Evolutionary conservation across 140 eudicot species (phyloP).

Genomic region (Oenanthe javanica): DNA sequence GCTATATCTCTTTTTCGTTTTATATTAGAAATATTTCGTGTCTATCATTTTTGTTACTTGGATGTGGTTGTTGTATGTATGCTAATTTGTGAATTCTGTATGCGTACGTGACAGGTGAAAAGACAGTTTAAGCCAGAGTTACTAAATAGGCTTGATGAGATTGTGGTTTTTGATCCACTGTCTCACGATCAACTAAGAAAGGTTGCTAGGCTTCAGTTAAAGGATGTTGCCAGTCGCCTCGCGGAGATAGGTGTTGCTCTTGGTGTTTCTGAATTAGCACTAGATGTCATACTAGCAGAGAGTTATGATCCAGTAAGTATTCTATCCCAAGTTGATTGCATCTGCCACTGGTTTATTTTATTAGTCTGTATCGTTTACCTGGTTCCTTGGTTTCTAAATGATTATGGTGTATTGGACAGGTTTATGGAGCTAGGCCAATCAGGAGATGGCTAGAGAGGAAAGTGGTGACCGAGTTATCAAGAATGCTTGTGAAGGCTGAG

Average conservation of each 20-base stretch:
- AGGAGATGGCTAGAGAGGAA: constrained; percentile 90
- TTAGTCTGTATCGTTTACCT: neutral
- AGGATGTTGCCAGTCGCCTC: constrained; percentile 77
- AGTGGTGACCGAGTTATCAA: constrained; percentile 83
- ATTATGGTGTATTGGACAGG: constrained; percentile 29
- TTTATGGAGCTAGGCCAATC: constrained; percentile 91
- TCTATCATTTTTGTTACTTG: neutral
- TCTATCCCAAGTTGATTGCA: neutral
- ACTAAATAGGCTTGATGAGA: constrained; percentile 87
- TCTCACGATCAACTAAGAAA: constrained; percentile 76
- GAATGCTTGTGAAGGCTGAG: constrained; percentile 66
- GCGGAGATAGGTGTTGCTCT: constrained; percentile 88
- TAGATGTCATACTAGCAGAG: constrained; percentile 63
- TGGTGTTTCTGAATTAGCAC: constrained; percentile 81
- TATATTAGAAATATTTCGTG: neutral
- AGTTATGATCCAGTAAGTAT: constrained; percentile 89
- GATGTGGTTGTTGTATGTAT: neutral
- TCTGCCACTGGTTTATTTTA: neutral
- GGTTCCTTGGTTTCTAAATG: neutral
- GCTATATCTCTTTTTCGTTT: neutral
- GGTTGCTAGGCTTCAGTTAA: constrained; percentile 79
- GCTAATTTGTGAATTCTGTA: neutral
- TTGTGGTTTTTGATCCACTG: constrained; percentile 90
- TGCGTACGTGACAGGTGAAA: constrained; percentile 45
- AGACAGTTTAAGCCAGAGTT: constrained; percentile 86